phyloP scores from a whole-genome alignment of 2,329 filamentous ascomycete genomes.

The Chlorencoelia australis region DNA sequence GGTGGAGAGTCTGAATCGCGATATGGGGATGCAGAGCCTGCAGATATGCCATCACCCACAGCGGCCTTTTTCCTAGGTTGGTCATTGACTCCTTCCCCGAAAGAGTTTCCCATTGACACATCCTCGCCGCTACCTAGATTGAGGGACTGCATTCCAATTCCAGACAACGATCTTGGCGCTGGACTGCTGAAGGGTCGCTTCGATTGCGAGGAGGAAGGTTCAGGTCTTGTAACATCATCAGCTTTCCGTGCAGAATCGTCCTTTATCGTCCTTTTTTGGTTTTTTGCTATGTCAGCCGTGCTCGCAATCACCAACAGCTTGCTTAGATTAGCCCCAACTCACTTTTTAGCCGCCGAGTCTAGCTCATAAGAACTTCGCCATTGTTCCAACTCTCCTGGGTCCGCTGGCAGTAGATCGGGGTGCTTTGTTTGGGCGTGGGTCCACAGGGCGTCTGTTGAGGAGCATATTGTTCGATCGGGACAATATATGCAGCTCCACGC shows the following conservation, averaged over 20 bases:
- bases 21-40: conserved; percentile 18
- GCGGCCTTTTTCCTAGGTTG: conserved; percentile 21
- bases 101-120: conserved; percentile 14
- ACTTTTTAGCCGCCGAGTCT: conserved; percentile 12
- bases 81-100: conserved; percentile 11
- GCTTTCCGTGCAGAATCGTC: conserved; percentile 13
- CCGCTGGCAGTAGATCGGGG: conserved; percentile 9
- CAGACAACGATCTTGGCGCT: conserved; percentile 11
- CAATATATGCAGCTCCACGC: conserved; percentile 17
- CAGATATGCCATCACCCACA: conserved; percentile 22
- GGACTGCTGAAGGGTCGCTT: conserved; percentile 11
- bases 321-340: neutral
- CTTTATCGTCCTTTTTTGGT: conserved; percentile 10
- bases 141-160: conserved; percentile 13
- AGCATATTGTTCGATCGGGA: conserved; percentile 10
- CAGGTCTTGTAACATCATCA: conserved; percentile 5
- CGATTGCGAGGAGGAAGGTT: conserved; percentile 7
- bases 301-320: neutral
- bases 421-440: conserved; percentile 15
- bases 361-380: conserved; percentile 11
- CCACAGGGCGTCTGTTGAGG: conserved; percentile 11
- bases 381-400: conserved; percentile 3
- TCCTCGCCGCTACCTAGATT: conserved; percentile 15
- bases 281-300: conserved; percentile 10
- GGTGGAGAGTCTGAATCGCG: conserved; percentile 17